Conservation (phyloP, 805 yeast genomes). For the Saturnispora galanensis region DNA sequence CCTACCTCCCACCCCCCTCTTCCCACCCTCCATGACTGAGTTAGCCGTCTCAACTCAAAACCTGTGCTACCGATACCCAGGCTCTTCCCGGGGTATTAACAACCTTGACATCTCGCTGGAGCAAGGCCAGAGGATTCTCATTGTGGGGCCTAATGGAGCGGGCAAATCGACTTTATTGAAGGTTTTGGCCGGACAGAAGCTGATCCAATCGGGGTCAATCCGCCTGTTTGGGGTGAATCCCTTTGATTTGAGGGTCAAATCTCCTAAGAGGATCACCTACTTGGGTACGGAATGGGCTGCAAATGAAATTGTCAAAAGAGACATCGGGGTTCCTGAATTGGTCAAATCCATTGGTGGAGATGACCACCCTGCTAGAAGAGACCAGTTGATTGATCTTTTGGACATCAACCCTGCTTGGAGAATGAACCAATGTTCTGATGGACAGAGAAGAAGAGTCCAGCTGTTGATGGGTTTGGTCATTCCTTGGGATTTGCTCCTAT, state of each 20-base stretch:
- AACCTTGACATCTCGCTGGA: conserved; percentile 53
- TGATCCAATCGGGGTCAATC: conserved; percentile 65
- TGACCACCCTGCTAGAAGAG: conserved; percentile 61
- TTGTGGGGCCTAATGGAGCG: conserved; percentile 95
- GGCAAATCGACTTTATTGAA: conserved; percentile 86
- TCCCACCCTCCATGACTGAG: no score
- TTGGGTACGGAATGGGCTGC: conserved; percentile 97
- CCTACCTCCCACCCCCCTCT: no score
- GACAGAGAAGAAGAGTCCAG: conserved; percentile 92
- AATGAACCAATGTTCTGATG: conserved; percentile 88
- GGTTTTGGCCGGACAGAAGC: conserved; percentile 83
- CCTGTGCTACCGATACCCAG: conserved; percentile 61
- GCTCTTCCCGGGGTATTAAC: conserved; percentile 50
- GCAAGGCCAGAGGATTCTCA: conserved; percentile 63
- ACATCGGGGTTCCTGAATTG: conserved; percentile 75
- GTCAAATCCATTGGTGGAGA: conserved; percentile 80
- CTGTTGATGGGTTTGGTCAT: conserved; percentile 83
- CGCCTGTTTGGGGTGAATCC: conserved; percentile 81
- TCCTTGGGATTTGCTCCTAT: conserved; percentile 80
- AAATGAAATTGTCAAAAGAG: conserved; percentile 81
- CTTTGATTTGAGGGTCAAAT: conserved; percentile 31
- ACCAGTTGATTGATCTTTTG: conserved; percentile 59
- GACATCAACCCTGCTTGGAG: conserved; percentile 88
- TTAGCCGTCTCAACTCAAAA: conserved; percentile 48
- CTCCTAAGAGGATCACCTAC: conserved; percentile 40